Percentiles rank a stretch among this genome's conserved stretches.
Conservation (phyloP, 768 basidiomycete species). For the Agrocybe pediades region DNA sequence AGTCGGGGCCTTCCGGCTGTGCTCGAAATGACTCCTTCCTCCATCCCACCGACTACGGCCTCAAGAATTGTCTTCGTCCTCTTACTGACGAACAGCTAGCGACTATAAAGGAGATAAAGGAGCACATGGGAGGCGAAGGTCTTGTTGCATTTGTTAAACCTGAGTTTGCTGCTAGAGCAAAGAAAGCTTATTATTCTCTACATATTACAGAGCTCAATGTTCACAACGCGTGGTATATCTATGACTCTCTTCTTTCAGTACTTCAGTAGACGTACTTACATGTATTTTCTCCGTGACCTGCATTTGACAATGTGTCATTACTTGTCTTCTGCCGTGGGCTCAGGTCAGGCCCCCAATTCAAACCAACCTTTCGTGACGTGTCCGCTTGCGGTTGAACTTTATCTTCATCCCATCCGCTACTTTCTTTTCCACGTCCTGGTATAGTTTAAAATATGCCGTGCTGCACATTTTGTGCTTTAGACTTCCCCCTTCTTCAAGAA, state of each 20-base stretch:
- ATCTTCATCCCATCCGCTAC: not conserved
- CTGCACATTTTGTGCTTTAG: not conserved
- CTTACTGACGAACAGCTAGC: conserved; percentile 14
- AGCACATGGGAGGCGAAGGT: conserved; percentile 28
- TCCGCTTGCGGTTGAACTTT: not conserved
- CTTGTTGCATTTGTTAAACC: conserved; percentile 30
- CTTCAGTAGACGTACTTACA: not conserved
- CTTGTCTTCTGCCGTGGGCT: not conserved
- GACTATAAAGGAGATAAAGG: conserved; percentile 28
- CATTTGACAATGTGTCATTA: not conserved
- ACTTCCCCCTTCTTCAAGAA: not conserved
- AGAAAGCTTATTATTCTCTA: conserved; percentile 21
- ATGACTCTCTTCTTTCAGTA: conserved; percentile 10
- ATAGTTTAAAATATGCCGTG: not conserved
- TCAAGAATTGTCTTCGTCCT: conserved; percentile 25
- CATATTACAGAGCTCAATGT: conserved; percentile 15
- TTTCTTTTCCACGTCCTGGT: not conserved
- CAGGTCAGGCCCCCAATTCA: not conserved
- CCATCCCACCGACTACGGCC: conserved; percentile 25
- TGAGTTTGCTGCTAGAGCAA: conserved; percentile 24
- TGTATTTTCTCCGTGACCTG: not conserved
- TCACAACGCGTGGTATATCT: conserved; percentile 31
- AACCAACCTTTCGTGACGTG: not conserved
- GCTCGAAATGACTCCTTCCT: conserved; percentile 33
- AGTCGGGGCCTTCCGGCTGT: conserved; percentile 35